phyloP scores from a whole-genome alignment of 1,139 yeast species.

The Debaryomycetaceae sp. region DNA sequence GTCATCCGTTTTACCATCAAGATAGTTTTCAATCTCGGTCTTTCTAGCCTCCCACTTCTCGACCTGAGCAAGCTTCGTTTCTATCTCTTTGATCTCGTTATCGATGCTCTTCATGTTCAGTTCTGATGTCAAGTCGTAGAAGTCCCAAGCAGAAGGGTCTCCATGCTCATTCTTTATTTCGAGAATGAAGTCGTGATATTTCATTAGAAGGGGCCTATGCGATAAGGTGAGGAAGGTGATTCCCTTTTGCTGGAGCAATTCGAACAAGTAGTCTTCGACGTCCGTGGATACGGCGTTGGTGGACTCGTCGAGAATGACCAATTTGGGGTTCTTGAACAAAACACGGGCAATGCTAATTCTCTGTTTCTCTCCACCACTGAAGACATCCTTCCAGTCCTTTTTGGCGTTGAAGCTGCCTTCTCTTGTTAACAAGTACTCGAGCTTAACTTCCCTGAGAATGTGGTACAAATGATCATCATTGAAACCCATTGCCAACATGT shows the following conservation, averaged over 20 bases:
- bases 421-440: slow-evolving; percentile 70
- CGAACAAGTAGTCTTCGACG: slow-evolving; percentile 86
- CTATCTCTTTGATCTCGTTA: slow-evolving; percentile 61
- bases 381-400: slow-evolving; percentile 86
- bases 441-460: slow-evolving; percentile 70
- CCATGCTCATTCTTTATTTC: slow-evolving; percentile 52
- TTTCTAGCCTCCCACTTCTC: slow-evolving; percentile 51
- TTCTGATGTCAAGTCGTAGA: slow-evolving; percentile 53
- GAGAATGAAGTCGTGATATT: slow-evolving; percentile 75
- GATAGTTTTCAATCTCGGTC: slow-evolving; percentile 37
- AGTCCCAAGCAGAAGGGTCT: slow-evolving; percentile 33
- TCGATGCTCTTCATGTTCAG: slow-evolving; percentile 62
- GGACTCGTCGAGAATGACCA: slow-evolving; percentile 87
- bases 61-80: slow-evolving; percentile 51
- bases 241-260: slow-evolving; percentile 62
- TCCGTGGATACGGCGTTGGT: slow-evolving; percentile 92
- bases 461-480: slow-evolving; percentile 68
- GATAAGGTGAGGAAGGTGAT: slow-evolving; percentile 82
- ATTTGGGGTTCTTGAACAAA: slow-evolving; percentile 74
- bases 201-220: slow-evolving; percentile 81
- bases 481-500: slow-evolving; percentile 70
- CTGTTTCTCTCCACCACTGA: slow-evolving; percentile 95
- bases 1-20: slow-evolving; percentile 35
- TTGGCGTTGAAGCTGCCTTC: slow-evolving; percentile 60
- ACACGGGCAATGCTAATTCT: slow-evolving; percentile 87